Evolutionary conservation across 352 stramenopile species (phyloP).

Genomic region (Pythium monospermum): DNA sequence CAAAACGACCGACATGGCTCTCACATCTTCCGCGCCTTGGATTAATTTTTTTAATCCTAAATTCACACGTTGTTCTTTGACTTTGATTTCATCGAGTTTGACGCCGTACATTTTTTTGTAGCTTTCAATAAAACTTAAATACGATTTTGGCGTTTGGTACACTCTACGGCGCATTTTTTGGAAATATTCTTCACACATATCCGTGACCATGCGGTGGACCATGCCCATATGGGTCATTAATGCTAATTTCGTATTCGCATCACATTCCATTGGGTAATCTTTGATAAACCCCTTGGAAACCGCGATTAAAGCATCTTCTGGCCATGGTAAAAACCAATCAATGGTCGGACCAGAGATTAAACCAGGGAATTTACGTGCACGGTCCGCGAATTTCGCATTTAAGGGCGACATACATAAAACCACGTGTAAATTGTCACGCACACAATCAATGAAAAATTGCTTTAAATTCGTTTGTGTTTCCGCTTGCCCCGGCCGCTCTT

Average conservation of each 20-base stretch:
- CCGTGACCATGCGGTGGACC: slow-evolving; percentile 96
- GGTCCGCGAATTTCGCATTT: slow-evolving; percentile 96
- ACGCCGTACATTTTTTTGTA: slow-evolving; percentile 97
- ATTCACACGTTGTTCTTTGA: slow-evolving; percentile 96
- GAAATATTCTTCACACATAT: slow-evolving; percentile 98
- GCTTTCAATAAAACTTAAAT: slow-evolving; percentile 97
- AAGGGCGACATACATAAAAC: slow-evolving; percentile 99
- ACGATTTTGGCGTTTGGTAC: slow-evolving; percentile 98
- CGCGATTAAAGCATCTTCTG: slow-evolving; percentile 95
- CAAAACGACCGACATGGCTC: slow-evolving; percentile 96
- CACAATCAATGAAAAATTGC: slow-evolving; percentile 98
- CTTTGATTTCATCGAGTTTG: slow-evolving; percentile 93
- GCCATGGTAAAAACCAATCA: slow-evolving; percentile 99
- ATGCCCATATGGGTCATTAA: slow-evolving; percentile 98
- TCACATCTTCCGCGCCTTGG: slow-evolving; percentile 95
- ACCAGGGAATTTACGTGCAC: slow-evolving; percentile 96
- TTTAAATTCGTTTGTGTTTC: slow-evolving; percentile 97
- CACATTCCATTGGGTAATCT: slow-evolving; percentile 95
- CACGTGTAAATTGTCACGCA: slow-evolving; percentile 97
- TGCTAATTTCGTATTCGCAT: slow-evolving; percentile 73
- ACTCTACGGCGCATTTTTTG: slow-evolving; percentile 96
- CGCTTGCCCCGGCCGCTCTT: slow-evolving; percentile 91
- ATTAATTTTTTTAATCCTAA: slow-evolving; percentile 97
- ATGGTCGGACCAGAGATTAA: slow-evolving; percentile 97
- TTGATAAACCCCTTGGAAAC: slow-evolving; percentile 96